phyloP scores from a whole-genome alignment of 208 protist species.

The Angomonas ambiguus region DNA sequence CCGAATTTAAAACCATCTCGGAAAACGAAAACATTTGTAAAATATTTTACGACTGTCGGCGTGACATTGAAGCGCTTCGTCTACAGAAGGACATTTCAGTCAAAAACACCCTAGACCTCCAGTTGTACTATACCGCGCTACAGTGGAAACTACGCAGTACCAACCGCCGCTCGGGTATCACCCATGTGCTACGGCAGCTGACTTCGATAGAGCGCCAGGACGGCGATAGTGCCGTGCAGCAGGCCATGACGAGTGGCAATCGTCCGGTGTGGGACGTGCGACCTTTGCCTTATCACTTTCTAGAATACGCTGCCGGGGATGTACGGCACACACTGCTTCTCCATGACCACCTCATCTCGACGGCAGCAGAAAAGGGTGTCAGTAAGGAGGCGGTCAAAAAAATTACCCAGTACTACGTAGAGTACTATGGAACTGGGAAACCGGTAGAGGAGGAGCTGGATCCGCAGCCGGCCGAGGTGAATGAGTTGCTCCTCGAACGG shows the following conservation, averaged over 20 bases:
- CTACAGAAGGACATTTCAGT: constrained; percentile 67
- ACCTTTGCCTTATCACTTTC: constrained; percentile 79
- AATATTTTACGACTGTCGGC: constrained; percentile 86
- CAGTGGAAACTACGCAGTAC: constrained; percentile 81
- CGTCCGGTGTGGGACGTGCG: constrained; percentile 87
- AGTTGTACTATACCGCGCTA: constrained; percentile 78
- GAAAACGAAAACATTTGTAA: constrained; percentile 46
- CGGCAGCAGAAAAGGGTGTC: not conserved
- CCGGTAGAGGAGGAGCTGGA: constrained; percentile 71
- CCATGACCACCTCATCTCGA: constrained; percentile 11
- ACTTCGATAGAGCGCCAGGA: constrained; percentile 64
- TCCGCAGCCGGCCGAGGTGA: constrained; percentile 63
- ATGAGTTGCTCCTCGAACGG: constrained; percentile 58
- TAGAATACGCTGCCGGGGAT: constrained; percentile 87
- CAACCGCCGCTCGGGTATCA: constrained; percentile 79
- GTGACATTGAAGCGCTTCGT: constrained; percentile 84
- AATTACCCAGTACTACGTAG: constrained; percentile 70
- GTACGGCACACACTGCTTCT: constrained; percentile 84
- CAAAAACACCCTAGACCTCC: constrained; percentile 65
- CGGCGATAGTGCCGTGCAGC: constrained; percentile 70
- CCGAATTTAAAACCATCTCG: constrained; percentile 27
- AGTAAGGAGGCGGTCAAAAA: constrained; percentile 32
- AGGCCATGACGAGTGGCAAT: constrained; percentile 79
- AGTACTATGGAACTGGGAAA: constrained; percentile 58
- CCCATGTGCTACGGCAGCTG: constrained; percentile 77